A percentile compares a stretch with the other conserved stretches of the same genome.
Evolutionary conservation across 805 yeast genomes (phyloP).

Genomic region (Grigorovia humatica): DNA sequence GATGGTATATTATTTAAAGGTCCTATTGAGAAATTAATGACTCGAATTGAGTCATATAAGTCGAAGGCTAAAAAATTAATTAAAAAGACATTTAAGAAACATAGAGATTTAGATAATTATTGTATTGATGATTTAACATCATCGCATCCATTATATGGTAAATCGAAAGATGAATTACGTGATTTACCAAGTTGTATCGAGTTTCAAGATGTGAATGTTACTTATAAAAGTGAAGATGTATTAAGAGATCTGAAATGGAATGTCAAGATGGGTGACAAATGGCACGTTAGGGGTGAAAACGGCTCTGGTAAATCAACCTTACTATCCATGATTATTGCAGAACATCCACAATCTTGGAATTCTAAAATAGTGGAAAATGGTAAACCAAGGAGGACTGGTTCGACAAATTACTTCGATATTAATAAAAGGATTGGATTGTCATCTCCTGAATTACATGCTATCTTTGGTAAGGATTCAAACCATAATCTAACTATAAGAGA

Average conservation of each 20-base stretch:
- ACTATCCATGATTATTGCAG: slow-evolving; percentile 76
- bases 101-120: slow-evolving; percentile 2
- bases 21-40: slow-evolving; percentile 19
- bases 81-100: not conserved
- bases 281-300: slow-evolving; percentile 85
- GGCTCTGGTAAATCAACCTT: slow-evolving; percentile 93
- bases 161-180: slow-evolving; percentile 7
- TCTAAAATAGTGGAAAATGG: slow-evolving; percentile 56
- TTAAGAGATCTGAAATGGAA: slow-evolving; percentile 54
- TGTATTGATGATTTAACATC: slow-evolving; percentile 15
- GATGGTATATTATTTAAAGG: slow-evolving; percentile 47
- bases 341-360: slow-evolving; percentile 96
- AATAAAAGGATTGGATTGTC: slow-evolving; percentile 75
- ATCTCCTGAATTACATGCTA: slow-evolving; percentile 86
- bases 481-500: slow-evolving; percentile 39
- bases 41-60: slow-evolving; percentile 16
- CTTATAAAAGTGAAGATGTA: slow-evolving; percentile 53
- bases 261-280: slow-evolving; percentile 60
- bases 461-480: slow-evolving; percentile 46
- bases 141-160: slow-evolving; percentile 16
- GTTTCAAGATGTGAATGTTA: slow-evolving; percentile 51
- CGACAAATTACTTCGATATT: slow-evolving; percentile 63
- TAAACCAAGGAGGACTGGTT: slow-evolving; percentile 58
- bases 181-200: slow-evolving; percentile 32
- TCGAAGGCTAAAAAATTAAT: slow-evolving; percentile 6